Conservation (phyloP, 2,329 filamentous ascomycete genomes). For the Alternaria triticimaculans region DNA sequence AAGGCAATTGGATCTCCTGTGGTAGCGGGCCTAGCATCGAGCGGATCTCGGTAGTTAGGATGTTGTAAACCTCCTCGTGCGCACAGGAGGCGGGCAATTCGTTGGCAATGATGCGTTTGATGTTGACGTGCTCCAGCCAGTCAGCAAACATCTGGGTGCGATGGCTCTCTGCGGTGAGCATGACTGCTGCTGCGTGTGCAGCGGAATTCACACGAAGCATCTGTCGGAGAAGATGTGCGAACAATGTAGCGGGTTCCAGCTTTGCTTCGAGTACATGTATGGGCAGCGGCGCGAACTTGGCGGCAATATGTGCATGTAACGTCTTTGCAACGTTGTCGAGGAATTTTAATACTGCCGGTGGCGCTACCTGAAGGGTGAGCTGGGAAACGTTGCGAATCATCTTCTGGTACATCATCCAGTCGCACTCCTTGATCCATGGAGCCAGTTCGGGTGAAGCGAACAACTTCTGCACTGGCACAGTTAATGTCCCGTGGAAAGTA, state of each 20-base stretch:
- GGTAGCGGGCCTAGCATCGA: conserved; percentile 72
- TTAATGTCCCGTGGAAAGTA: conserved; percentile 94
- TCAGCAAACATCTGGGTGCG: conserved; percentile 95
- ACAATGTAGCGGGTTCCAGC: conserved; percentile 85
- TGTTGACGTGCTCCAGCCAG: conserved; percentile 72
- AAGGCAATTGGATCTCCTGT: conserved; percentile 69
- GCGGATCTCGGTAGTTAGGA: conserved; percentile 67
- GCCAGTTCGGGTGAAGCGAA: conserved; percentile 82
- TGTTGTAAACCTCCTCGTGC: conserved; percentile 63
- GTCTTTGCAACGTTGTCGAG: conserved; percentile 84
- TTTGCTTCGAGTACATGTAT: conserved; percentile 86
- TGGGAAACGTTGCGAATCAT: conserved; percentile 92
- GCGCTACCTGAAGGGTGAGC: conserved; percentile 90
- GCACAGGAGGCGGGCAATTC: conserved; percentile 61
- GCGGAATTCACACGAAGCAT: conserved; percentile 91
- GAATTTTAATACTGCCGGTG: conserved; percentile 84
- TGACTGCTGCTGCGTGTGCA: conserved; percentile 91
- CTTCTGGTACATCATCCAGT: conserved; percentile 94
- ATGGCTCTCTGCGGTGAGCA: conserved; percentile 87
- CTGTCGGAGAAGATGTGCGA: conserved; percentile 83
- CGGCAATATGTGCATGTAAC: conserved; percentile 80
- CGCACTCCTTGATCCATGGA: conserved; percentile 93
- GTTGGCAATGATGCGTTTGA: conserved; percentile 63
- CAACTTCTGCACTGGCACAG: conserved; percentile 93
- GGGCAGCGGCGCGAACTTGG: conserved; percentile 85